A percentile compares a stretch with the other conserved stretches of the same genome.
Evolutionary conservation across 1,284 basidiomycete species (phyloP).

Genomic region (Boletellus deceptivus): DNA sequence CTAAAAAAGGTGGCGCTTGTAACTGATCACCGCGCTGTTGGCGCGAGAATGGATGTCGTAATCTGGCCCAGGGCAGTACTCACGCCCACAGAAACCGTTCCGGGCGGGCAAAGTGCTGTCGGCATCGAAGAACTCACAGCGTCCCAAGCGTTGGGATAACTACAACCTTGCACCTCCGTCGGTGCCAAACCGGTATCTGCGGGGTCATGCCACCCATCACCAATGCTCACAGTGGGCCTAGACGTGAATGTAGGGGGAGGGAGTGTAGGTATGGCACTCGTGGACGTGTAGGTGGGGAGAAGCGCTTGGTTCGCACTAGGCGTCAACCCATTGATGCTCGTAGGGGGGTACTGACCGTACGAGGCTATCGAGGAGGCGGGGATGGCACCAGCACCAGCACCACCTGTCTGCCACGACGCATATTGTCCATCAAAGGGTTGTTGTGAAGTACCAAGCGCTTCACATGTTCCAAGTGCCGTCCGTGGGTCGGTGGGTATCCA

Average conservation of each 20-base stretch:
- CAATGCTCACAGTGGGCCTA: conserved; percentile 48
- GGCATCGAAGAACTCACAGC: conserved; percentile 49
- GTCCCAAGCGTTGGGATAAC: conserved; percentile 64
- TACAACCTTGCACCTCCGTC: conserved; percentile 61
- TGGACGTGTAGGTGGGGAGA: conserved; percentile 69
- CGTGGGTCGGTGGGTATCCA: conserved; percentile 84
- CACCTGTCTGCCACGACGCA: conserved; percentile 75
- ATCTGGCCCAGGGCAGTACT: conserved; percentile 3
- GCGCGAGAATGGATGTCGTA: conserved; percentile 5
- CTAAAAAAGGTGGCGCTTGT: background rate
- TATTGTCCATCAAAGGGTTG: conserved; percentile 57
- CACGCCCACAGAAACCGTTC: conserved; percentile 18
- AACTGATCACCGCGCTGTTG: conserved; percentile 7
- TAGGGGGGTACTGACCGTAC: conserved; percentile 59
- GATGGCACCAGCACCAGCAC: conserved; percentile 64
- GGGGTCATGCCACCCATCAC: conserved; percentile 72
- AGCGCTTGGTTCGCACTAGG: conserved; percentile 21
- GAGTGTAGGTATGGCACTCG: conserved; percentile 57
- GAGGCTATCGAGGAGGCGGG: conserved; percentile 43
- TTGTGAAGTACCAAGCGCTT: conserved; percentile 45
- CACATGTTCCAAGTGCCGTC: conserved; percentile 63
- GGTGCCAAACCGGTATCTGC: conserved; percentile 53
- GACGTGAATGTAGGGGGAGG: conserved; percentile 60
- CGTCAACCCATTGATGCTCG: conserved; percentile 34
- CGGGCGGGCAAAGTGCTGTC: conserved; percentile 44